These are phyloP conservation scores for Colletotrichum cuscutae DNA, from an alignment of 2,329 filamentous ascomycete genomes.

Conservation along the genomic window DNA sequence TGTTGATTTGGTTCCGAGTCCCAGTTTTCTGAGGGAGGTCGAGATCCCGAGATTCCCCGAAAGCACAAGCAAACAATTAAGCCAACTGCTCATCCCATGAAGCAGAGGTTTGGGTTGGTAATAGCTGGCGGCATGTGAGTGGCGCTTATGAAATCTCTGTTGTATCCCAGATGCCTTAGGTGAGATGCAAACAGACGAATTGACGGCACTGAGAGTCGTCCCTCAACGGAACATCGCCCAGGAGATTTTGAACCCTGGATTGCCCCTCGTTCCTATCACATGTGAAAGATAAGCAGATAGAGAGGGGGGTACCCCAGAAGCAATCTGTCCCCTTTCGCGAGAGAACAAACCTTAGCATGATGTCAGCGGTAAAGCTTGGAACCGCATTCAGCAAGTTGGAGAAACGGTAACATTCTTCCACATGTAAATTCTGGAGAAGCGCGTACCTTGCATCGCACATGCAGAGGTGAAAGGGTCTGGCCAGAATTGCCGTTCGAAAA, in stretches of 20 bases:
- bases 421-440: slow-evolving; percentile 24
- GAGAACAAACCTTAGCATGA: slow-evolving; percentile 23
- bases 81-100: background rate
- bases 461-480: slow-evolving; percentile 3
- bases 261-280: slow-evolving; percentile 30
- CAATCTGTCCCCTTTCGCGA: slow-evolving; percentile 28
- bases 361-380: slow-evolving; percentile 29
- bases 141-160: slow-evolving; percentile 20
- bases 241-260: slow-evolving; percentile 10
- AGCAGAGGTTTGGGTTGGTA: slow-evolving; percentile 10
- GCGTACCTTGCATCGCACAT: slow-evolving; percentile 32
- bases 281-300: slow-evolving; percentile 30
- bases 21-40: slow-evolving; percentile 27
- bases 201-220: slow-evolving; percentile 7
- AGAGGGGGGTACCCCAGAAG: slow-evolving; percentile 24
- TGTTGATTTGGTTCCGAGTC: slow-evolving; percentile 6
- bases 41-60: slow-evolving; percentile 33
- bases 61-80: slow-evolving; percentile 30
- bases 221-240: slow-evolving; percentile 1
- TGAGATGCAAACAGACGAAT: slow-evolving; percentile 30
- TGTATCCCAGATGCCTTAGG: slow-evolving; percentile 18
- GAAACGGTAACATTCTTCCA: slow-evolving; percentile 19
- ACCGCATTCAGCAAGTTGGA: slow-evolving; percentile 6
- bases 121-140: slow-evolving; percentile 27
- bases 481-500: slow-evolving; percentile 6